Percentiles rank a stretch among this genome's conserved stretches.
Conservation (phyloP, 1,284 basidiomycete genomes). For the Cutaneotrichosporon spelunceum region DNA sequence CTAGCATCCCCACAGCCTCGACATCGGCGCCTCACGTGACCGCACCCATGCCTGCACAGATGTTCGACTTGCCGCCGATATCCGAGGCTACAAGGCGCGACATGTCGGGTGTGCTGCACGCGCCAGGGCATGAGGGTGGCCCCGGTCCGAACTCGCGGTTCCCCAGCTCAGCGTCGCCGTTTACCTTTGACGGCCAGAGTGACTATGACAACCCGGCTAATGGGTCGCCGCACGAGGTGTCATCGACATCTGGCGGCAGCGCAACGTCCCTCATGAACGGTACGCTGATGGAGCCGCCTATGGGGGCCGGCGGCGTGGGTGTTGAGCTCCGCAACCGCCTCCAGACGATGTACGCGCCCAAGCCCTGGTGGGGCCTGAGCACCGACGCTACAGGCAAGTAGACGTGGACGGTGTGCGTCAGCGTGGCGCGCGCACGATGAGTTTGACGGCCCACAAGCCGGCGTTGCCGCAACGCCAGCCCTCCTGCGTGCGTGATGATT, state of each 20-base stretch:
- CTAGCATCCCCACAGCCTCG: no score
- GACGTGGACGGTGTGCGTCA: no score
- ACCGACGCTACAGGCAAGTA: background rate
- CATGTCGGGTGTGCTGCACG: constrained; percentile 3
- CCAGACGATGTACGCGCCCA: constrained; percentile 46
- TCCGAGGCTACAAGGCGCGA: background rate
- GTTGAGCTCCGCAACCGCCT: constrained; percentile 42
- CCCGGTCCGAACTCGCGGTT: background rate
- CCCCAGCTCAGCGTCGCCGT: background rate
- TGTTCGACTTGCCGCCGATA: background rate
- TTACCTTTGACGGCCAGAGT: background rate
- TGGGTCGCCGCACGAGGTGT: background rate
- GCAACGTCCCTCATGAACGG: background rate
- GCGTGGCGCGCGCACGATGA: no score
- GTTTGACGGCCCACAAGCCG: no score
- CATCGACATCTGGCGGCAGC: background rate
- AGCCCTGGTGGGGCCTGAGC: constrained; percentile 20
- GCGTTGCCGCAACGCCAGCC: no score
- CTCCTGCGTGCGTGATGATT: no score
- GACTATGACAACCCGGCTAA: background rate
- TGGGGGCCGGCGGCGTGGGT: constrained; percentile 14
- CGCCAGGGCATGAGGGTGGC: background rate
- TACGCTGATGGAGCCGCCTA: background rate
- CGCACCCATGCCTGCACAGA: background rate
- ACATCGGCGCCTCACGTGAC: background rate